Evolutionary conservation across 2,329 filamentous ascomycete species (phyloP).

Genomic region (Mycosphaerelloides madeirae): DNA sequence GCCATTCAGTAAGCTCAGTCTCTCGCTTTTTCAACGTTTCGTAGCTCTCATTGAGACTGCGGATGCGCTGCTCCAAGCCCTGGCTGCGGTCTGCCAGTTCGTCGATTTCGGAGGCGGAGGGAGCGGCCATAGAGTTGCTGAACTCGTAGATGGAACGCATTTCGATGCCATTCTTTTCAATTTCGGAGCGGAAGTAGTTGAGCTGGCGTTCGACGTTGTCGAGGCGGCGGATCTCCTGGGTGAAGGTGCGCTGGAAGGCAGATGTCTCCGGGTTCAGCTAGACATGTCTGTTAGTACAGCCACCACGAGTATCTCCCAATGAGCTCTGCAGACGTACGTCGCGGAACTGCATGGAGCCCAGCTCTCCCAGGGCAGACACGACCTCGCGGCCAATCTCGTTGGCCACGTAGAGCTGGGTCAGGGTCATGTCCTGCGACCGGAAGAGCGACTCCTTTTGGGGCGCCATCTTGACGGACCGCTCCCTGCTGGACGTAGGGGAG

Average conservation of each 20-base stretch:
- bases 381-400: slow-evolving; percentile 98
- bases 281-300: slow-evolving; percentile 18
- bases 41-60: slow-evolving; percentile 93
- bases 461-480: slow-evolving; percentile 46
- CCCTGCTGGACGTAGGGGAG: slow-evolving; percentile 11
- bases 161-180: slow-evolving; percentile 84
- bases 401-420: slow-evolving; percentile 98
- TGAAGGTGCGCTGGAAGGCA: slow-evolving; percentile 95
- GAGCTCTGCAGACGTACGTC: slow-evolving; percentile 63
- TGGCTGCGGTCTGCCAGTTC: slow-evolving; percentile 90
- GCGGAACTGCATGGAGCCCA: slow-evolving; percentile 93
- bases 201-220: slow-evolving; percentile 98
- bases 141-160: slow-evolving; percentile 91
- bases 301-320: neutral
- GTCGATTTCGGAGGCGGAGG: slow-evolving; percentile 91
- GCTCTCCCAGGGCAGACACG: slow-evolving; percentile 90
- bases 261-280: slow-evolving; percentile 89
- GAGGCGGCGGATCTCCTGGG: slow-evolving; percentile 91
- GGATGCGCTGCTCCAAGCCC: slow-evolving; percentile 84
- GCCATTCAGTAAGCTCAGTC: slow-evolving; percentile 95
- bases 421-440: slow-evolving; percentile 99
- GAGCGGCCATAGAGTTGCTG: slow-evolving; percentile 71
- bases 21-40: slow-evolving; percentile 97
- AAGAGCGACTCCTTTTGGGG: slow-evolving; percentile 82
- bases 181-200: slow-evolving; percentile 90